These are phyloP conservation scores for Hibiscus tridactylites DNA, from an alignment of 345 rosid species.

Conservation along the genomic window DNA sequence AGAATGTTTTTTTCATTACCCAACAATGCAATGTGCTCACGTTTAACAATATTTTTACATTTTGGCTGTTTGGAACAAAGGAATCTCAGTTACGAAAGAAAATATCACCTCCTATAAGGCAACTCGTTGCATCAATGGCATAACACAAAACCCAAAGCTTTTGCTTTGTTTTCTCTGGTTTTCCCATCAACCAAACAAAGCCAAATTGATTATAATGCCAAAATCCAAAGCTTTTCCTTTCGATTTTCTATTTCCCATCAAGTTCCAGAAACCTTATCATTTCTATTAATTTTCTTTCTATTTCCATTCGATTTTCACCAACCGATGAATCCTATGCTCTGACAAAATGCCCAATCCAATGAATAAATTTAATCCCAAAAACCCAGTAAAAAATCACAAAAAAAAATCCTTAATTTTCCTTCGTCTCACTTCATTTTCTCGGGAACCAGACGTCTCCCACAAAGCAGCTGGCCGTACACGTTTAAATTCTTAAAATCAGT, in stretches of 20 bases:
- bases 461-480: background rate
- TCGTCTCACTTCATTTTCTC: background rate
- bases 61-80: background rate
- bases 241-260: no score
- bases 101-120: background rate
- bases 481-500: background rate
- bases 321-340: background rate
- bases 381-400: background rate
- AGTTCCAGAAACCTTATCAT: background rate
- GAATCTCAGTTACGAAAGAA: background rate
- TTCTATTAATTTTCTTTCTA: background rate
- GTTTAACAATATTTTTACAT: background rate
- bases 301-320: slow-evolving; percentile 7
- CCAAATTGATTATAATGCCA: background rate
- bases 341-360: background rate
- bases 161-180: background rate
- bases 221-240: background rate
- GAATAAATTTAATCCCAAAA: background rate
- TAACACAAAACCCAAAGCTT: background rate
- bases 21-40: background rate
- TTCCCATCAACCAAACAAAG: background rate
- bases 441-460: background rate
- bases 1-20: background rate
- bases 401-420: background rate
- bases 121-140: background rate